phyloP scores from a whole-genome alignment of 2,329 filamentous ascomycete species.

The Aspergillus pseudoterreus region DNA sequence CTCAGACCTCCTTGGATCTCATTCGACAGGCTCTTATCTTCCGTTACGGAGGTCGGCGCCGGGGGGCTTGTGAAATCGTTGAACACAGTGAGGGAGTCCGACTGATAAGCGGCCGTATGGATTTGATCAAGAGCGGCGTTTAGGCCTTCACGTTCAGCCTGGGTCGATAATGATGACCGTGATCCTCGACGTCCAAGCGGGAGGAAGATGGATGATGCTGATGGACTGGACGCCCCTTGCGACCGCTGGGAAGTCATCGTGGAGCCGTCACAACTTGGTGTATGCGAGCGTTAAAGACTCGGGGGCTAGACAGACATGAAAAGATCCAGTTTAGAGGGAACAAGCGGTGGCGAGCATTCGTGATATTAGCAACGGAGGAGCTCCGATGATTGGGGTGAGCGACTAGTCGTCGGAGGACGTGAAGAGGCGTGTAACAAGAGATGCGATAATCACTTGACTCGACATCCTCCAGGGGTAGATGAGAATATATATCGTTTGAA shows the following conservation, averaged over 20 bases:
- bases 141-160: slow-evolving; percentile 69
- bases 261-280: slow-evolving; percentile 8
- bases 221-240: slow-evolving; percentile 41
- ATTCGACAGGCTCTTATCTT: slow-evolving; percentile 66
- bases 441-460: neutral
- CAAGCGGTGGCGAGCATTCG: slow-evolving; percentile 11
- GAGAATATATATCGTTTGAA: neutral
- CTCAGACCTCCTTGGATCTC: slow-evolving; percentile 84
- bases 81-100: slow-evolving; percentile 82
- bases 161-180: slow-evolving; percentile 48
- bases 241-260: slow-evolving; percentile 36
- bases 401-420: slow-evolving; percentile 1
- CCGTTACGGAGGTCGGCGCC: slow-evolving; percentile 59
- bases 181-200: slow-evolving; percentile 48
- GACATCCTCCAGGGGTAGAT: neutral
- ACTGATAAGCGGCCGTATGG: slow-evolving; percentile 82
- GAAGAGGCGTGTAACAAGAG: neutral
- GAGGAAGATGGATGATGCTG: slow-evolving; percentile 42
- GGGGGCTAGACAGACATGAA: neutral
- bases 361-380: slow-evolving; percentile 13
- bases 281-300: neutral
- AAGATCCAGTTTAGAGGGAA: slow-evolving; percentile 9
- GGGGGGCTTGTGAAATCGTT: slow-evolving; percentile 74
- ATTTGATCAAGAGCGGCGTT: slow-evolving; percentile 80
- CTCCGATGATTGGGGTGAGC: slow-evolving; percentile 9